Evolutionary conservation across 805 yeast genomes (phyloP).

Genomic region (Sugiyamaella mastotermitis): DNA sequence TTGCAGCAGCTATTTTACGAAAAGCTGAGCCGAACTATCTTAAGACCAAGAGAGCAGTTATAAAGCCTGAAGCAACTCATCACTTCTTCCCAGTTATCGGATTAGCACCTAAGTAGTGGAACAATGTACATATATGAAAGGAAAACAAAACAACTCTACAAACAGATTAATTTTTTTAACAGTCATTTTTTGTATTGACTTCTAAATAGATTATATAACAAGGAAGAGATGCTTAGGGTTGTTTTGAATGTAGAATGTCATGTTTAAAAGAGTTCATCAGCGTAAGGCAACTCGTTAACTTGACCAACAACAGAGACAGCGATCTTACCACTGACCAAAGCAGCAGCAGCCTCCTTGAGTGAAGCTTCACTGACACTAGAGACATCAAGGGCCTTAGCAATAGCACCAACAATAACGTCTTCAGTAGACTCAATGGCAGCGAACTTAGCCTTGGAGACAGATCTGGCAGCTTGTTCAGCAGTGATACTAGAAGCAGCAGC

Average conservation of each 20-base stretch:
- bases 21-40: too few relatives aligned
- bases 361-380: slow-evolving; percentile 26
- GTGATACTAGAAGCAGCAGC: slow-evolving; percentile 24
- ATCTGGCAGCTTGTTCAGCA: slow-evolving; percentile 40
- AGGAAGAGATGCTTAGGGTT: too few relatives aligned
- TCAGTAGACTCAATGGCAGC: slow-evolving; percentile 41
- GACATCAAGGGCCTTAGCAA: slow-evolving; percentile 39
- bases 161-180: not conserved
- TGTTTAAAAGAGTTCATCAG: slow-evolving; percentile 69
- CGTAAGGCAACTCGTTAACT: slow-evolving; percentile 76
- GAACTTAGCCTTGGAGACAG: slow-evolving; percentile 54
- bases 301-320: slow-evolving; percentile 90
- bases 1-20: too few relatives aligned
- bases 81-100: slow-evolving; percentile 42
- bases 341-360: slow-evolving; percentile 30
- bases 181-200: not conserved
- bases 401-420: slow-evolving; percentile 32
- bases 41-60: slow-evolving; percentile 12
- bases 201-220: not conserved
- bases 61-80: slow-evolving; percentile 36
- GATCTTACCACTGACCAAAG: slow-evolving; percentile 45
- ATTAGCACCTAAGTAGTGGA: too few relatives aligned
- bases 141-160: too few relatives aligned
- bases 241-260: not conserved
- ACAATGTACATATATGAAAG: too few relatives aligned